Base-by-base conservation (phyloP, 108 stramenopile genomes). In the Seminavis robusta region DNA sequence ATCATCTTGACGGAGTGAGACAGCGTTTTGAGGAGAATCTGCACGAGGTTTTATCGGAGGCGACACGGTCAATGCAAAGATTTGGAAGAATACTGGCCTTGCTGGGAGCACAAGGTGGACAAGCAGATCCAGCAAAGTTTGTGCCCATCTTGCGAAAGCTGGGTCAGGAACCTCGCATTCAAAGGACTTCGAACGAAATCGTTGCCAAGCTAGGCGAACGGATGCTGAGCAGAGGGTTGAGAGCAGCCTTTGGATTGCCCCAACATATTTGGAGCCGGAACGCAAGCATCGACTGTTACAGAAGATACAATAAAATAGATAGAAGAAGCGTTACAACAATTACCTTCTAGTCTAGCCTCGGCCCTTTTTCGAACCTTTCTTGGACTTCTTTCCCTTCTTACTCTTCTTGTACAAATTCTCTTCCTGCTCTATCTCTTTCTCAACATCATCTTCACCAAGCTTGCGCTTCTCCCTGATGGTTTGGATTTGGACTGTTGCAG, bases 161-260 rank as follows among this genome's bases (percentile, higher is more conserved):
- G 1, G 59, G 77, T 11, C 79, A 83, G 52, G 81, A 92, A 26
- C 86, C 86, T 7, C 65, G 76, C 21, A 62, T 92, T n/a, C 84
- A 80, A 43, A 52, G 62, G 21, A 73, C 80, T 29, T 73, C 84
- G 5, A 83, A 64, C 53, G 86, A 92, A 59, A 64, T 88, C 5
- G 67, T 81, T 34, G 90, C 86, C 43, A 60, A 79, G 23, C 53
- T 92, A 8, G 76, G 84, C 15, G 90, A 92, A 56, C 45, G 86
- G 23, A 37, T 74, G 23, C 65, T 88, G 29, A 84, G 84, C 37
- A 56, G 90, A 54, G 74, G 81, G 11, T 51, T 92, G 46, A 67
- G 90, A 42, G 79, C 82, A 11, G 70, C 76, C 10, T 88, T 92
- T 60, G 84, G 86, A 24, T 53, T 92, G 17, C 80, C 90, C 32